Evolutionary conservation across 495 filamentous ascomycete genomes (phyloP).

Genomic region (Mycothermus thermophilus): DNA sequence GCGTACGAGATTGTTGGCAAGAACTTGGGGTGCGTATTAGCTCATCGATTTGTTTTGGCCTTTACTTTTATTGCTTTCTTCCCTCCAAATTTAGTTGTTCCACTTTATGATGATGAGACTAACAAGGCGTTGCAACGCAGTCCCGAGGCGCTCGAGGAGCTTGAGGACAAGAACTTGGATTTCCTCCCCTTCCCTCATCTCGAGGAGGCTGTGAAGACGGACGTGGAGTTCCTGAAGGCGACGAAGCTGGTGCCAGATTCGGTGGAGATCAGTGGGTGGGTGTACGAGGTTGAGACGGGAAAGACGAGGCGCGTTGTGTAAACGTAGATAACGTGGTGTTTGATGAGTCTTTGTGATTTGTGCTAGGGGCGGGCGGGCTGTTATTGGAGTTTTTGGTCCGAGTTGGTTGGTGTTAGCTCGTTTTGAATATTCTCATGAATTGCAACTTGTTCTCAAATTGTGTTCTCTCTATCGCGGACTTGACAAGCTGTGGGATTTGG

Average conservation of each 20-base stretch:
- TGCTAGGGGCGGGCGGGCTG: no score
- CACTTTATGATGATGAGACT: background rate
- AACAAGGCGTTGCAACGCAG: conserved; percentile 2
- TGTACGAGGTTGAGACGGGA: conserved; percentile 71
- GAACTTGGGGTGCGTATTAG: conserved; percentile 37
- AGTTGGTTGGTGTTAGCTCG: no score
- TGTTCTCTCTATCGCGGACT: no score
- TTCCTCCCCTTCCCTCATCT: conserved; percentile 56
- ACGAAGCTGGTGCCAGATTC: conserved; percentile 43
- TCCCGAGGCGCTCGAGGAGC: conserved; percentile 12
- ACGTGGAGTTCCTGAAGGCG: conserved; percentile 49
- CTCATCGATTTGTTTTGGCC: background rate
- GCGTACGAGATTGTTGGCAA: conserved; percentile 42
- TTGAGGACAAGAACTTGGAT: conserved; percentile 22
- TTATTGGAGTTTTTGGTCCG: no score
- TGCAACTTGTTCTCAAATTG: no score
- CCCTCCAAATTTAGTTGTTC: no score
- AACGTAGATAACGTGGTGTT: background rate
- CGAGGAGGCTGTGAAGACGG: conserved; percentile 48
- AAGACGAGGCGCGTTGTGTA: conserved; percentile 45
- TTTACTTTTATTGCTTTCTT: background rate
- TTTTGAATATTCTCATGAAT: no score
- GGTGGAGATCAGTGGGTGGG: conserved; percentile 54
- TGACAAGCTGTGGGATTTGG: no score
- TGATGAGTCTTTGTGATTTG: no score